A percentile compares a stretch with the other conserved stretches of the same genome.
These are phyloP conservation scores for Nicotiana tomentosiformis DNA, from an alignment of 257 asterid species.

Conservation along the genomic window DNA sequence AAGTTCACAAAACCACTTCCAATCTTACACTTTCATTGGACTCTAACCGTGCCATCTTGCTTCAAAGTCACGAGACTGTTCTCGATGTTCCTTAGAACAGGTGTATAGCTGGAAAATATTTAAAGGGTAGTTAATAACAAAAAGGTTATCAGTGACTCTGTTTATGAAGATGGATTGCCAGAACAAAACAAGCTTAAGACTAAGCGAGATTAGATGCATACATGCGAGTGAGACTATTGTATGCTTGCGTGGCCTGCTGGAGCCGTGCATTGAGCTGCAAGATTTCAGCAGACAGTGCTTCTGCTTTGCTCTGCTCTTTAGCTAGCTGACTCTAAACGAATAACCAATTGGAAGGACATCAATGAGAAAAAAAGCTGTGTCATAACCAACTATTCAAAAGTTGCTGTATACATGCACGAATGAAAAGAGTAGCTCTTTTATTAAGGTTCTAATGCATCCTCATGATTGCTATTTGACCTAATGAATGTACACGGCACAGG, in stretches of 20 bases:
- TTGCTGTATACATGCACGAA: neutral
- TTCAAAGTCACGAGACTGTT: conserved; percentile 70
- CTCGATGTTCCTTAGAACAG: conserved; percentile 72
- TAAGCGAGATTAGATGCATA: conserved; percentile 26
- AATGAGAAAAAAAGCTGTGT: neutral
- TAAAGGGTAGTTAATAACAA: neutral
- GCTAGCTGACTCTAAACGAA: conserved; percentile 53
- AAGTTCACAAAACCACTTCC: neutral
- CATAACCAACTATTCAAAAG: neutral
- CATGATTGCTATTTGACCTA: neutral
- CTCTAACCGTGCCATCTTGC: conserved; percentile 55
- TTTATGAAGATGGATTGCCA: neutral
- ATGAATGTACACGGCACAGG: neutral
- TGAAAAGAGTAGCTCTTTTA: neutral
- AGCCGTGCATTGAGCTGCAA: conserved; percentile 75
- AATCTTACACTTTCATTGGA: conserved; percentile 22
- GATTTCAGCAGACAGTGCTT: conserved; percentile 72
- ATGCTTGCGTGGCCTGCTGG: conserved; percentile 74
- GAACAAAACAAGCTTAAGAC: conserved; percentile 4
- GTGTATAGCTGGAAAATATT: conserved; percentile 58
- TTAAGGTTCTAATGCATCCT: neutral
- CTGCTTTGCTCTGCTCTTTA: conserved; percentile 80
- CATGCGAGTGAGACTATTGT: conserved; percentile 72
- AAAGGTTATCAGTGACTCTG: neutral
- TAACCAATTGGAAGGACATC: conserved; percentile 4